Base-by-base conservation (phyloP, 1,284 basidiomycete genomes). In the Xanthoconium separans region DNA sequence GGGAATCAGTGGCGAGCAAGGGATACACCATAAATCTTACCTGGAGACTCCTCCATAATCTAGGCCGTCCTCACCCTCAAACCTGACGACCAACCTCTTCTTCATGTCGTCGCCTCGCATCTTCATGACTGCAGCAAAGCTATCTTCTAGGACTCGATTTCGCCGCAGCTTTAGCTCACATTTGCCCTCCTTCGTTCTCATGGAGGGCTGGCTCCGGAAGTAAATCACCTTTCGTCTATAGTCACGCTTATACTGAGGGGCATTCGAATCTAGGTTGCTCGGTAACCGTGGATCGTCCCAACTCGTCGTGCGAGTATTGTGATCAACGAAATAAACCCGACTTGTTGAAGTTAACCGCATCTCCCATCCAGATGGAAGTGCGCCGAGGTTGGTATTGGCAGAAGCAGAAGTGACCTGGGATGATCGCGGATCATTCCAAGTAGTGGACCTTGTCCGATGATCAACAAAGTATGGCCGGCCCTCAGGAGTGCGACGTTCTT, bases 171-270 rank as follows among this genome's bases (percentile, higher is more conserved):
- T 98, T 73, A 98, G 82, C 74, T 99, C 96, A 70, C 95, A 98
- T 72, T 98, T 98, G 44, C 97, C 96, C 30, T 85, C 82, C 62
- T 87, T 82, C 24, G 86, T 83, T 56, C 95, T 85, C 78, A 99
- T 89, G 50, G 94, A 94, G 41, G 95, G 96, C 73, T 99, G 97
- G 64, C 90, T 94, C 58, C 97, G 84, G 86, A 99, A 99, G 80
- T 99, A 99, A 65, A 99, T 94, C 56, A 99, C 86, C 78, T 99
- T 99, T 64, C 96, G 78, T 62, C 96, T 81, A 79, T 99, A 99
- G 79, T 99, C 97, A 58, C 97, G 91, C 80, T 99, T 99, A 80
- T 98, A 99, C 76, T 99, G 95, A 40, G 97, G 97, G 18, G 98
- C 96, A 71, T 93, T 98, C 66, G 94, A 88, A 68, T 96, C 94